Evolutionary conservation across 768 basidiomycete genomes (phyloP).

Genomic region (Macrolepiota albuminosa): DNA sequence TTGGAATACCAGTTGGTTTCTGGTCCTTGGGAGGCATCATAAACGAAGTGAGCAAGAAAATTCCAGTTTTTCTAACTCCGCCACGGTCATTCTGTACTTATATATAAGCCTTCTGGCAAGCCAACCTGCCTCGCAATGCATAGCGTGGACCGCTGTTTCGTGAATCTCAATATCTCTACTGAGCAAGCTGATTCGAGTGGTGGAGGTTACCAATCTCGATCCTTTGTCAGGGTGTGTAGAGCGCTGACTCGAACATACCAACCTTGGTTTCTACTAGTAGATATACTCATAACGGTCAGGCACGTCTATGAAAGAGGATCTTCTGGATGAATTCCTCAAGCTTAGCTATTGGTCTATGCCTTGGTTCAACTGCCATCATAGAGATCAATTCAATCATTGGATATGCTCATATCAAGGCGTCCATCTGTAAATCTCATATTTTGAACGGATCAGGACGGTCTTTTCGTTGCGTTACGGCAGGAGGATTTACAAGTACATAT

Average conservation of each 20-base stretch:
- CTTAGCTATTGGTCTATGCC: neutral
- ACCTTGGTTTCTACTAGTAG: neutral
- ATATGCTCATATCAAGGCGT: neutral
- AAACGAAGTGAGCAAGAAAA: neutral
- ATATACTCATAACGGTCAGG: neutral
- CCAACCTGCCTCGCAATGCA: too few species aligned
- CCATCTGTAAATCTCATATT: neutral
- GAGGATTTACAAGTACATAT: neutral
- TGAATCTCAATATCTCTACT: too few species aligned
- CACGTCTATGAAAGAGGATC: neutral
- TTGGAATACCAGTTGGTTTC: constrained; percentile 11
- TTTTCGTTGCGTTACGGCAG: neutral
- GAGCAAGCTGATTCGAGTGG: too few species aligned
- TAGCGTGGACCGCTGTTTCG: too few species aligned
- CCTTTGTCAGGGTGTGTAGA: too few species aligned
- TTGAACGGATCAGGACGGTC: neutral
- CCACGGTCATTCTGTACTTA: too few species aligned
- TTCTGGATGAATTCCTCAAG: neutral
- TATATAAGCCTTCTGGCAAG: too few species aligned
- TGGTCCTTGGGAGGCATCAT: constrained; percentile 1
- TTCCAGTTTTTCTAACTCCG: constrained; percentile 5
- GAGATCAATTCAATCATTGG: neutral
- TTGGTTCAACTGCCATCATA: neutral
- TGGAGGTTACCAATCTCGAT: neutral
- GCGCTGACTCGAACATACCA: too few species aligned